These are phyloP conservation scores for Aspergillus oerlinghausenensis DNA, from an alignment of 2,329 filamentous ascomycete genomes.

Conservation along the genomic window DNA sequence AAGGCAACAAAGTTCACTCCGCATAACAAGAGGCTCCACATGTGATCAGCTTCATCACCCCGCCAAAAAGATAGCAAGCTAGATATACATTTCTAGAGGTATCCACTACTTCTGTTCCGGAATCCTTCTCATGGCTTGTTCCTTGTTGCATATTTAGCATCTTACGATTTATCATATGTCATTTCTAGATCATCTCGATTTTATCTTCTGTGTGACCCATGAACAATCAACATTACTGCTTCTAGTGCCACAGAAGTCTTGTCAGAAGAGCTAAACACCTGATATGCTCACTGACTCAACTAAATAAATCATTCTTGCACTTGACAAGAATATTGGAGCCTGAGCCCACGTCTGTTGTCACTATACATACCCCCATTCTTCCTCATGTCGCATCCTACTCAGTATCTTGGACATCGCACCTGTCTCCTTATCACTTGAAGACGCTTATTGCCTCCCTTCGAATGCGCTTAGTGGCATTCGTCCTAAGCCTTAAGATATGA, in stretches of 20 bases:
- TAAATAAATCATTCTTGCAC: slow-evolving; percentile 8
- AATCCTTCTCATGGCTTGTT: not conserved
- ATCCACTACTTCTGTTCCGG: not conserved
- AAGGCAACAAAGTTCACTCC: slow-evolving; percentile 8
- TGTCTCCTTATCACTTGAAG: not conserved
- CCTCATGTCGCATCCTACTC: slow-evolving; percentile 21
- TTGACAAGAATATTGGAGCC: slow-evolving; percentile 26
- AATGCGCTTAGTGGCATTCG: slow-evolving; percentile 1
- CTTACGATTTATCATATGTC: not conserved
- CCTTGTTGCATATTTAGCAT: not conserved
- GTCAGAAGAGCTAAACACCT: slow-evolving; percentile 20
- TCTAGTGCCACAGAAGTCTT: not conserved
- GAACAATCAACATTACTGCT: not conserved
- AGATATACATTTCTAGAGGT: not conserved
- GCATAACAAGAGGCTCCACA: slow-evolving; percentile 10
- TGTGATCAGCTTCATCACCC: slow-evolving; percentile 10
- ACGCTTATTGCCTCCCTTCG: not conserved
- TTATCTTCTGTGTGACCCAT: not conserved
- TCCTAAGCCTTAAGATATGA: slow-evolving; percentile 26
- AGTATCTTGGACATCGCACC: slow-evolving; percentile 2
- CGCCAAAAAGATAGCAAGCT: not conserved
- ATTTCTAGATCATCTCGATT: not conserved
- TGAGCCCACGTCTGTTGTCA: slow-evolving; percentile 17
- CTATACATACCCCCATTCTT: slow-evolving; percentile 6
- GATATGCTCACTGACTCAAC: slow-evolving; percentile 17